phyloP scores from a whole-genome alignment of 169 alveolate genomes.

The Eimeria necatrix region DNA sequence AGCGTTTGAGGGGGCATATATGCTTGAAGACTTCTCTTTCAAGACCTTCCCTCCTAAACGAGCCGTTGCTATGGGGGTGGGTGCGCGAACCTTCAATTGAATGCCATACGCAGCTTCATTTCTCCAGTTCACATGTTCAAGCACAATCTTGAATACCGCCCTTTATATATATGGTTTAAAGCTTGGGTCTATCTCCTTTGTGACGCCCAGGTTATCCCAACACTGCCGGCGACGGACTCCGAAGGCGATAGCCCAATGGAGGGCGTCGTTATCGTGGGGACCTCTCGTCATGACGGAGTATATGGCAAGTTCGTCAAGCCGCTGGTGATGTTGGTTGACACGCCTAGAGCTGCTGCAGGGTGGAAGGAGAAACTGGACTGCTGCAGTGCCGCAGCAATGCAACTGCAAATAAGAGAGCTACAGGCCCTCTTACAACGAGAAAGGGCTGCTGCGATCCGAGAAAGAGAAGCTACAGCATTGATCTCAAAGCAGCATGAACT shows the following conservation, averaged over 20 bases:
- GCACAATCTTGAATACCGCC: too few relatives aligned
- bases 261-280: conserved; percentile 37
- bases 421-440: conserved; percentile 55
- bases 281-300: conserved; percentile 56
- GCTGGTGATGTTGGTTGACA: conserved; percentile 48
- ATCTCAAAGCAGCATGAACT: conserved; percentile 60
- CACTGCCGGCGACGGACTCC: neutral
- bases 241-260: conserved; percentile 12
- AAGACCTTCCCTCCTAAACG: conserved; percentile 19
- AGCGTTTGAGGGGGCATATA: conserved; percentile 77
- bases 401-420: conserved; percentile 32
- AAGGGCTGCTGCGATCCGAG: conserved; percentile 37
- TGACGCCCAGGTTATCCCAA: neutral
- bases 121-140: too few relatives aligned
- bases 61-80: conserved; percentile 61
- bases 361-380: conserved; percentile 36
- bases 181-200: neutral
- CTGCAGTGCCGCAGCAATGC: conserved; percentile 45
- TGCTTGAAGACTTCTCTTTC: conserved; percentile 69
- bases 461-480: conserved; percentile 54
- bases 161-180: too few relatives aligned
- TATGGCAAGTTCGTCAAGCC: conserved; percentile 46
- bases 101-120: too few relatives aligned
- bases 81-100: neutral
- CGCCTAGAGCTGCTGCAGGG: neutral